phyloP scores from a whole-genome alignment of 2,329 filamentous ascomycete species.

The Juglanconis sp. region DNA sequence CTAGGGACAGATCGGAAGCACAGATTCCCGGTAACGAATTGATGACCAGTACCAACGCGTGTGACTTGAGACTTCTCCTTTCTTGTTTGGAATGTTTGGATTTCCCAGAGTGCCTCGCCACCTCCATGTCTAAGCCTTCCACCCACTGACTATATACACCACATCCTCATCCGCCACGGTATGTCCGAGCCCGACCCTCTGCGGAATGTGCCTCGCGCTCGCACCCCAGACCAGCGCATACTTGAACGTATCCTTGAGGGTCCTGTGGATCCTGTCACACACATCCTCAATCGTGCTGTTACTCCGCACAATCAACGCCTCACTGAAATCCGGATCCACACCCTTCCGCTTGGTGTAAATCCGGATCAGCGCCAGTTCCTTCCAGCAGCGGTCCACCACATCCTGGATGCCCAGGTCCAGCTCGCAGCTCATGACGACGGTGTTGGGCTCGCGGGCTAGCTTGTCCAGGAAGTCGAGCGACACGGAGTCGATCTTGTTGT shows the following conservation, averaged over 20 bases:
- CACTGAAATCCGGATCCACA: slow-evolving; percentile 79
- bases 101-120: neutral
- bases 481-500: slow-evolving; percentile 99
- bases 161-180: slow-evolving; percentile 69
- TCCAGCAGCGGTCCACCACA: slow-evolving; percentile 92
- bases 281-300: slow-evolving; percentile 94
- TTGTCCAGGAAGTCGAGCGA: slow-evolving; percentile 90
- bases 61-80: neutral
- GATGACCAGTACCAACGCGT: slow-evolving; percentile 13
- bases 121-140: slow-evolving; percentile 49
- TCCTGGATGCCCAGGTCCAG: slow-evolving; percentile 89
- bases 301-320: slow-evolving; percentile 87
- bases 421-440: slow-evolving; percentile 96
- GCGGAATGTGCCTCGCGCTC: slow-evolving; percentile 90
- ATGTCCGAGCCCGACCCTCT: slow-evolving; percentile 85
- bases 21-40: slow-evolving; percentile 17
- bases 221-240: slow-evolving; percentile 98
- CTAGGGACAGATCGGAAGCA: neutral
- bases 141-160: slow-evolving; percentile 64
- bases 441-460: slow-evolving; percentile 87
- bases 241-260: slow-evolving; percentile 97
- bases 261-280: slow-evolving; percentile 91
- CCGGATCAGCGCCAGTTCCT: slow-evolving; percentile 83
- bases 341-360: slow-evolving; percentile 98
- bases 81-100: neutral